A percentile compares a stretch with the other conserved stretches of the same genome.
Evolutionary conservation across 2,329 filamentous ascomycete genomes (phyloP).

Genomic region (Blumeriella jaapii): DNA sequence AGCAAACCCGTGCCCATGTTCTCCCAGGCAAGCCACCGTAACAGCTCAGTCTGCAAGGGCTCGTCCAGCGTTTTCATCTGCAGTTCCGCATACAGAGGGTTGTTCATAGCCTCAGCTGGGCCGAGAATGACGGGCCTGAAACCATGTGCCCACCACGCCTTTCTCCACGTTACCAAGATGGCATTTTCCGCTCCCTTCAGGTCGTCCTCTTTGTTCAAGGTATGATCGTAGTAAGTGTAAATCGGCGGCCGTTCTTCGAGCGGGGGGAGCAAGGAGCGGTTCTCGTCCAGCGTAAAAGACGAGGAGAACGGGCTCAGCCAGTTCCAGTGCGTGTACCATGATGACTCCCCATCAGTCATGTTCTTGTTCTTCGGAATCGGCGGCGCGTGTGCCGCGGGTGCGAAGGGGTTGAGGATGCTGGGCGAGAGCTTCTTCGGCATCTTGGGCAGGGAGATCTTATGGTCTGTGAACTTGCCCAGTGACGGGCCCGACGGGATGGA

Average conservation of each 20-base stretch:
- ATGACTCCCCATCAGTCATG: slow-evolving; percentile 65
- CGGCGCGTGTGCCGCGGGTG: slow-evolving; percentile 57
- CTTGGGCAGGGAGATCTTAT: slow-evolving; percentile 38
- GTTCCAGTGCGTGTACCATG: slow-evolving; percentile 82
- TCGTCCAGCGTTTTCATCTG: slow-evolving; percentile 50
- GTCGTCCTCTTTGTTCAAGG: slow-evolving; percentile 47
- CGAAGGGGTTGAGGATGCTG: slow-evolving; percentile 53
- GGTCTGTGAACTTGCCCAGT: slow-evolving; percentile 38
- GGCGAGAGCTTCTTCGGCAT: slow-evolving; percentile 30
- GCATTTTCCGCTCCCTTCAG: slow-evolving; percentile 63
- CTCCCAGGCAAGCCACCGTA: slow-evolving; percentile 87
- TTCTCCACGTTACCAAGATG: slow-evolving; percentile 75
- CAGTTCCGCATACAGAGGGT: slow-evolving; percentile 64
- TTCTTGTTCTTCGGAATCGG: slow-evolving; percentile 70
- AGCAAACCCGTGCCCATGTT: slow-evolving; percentile 79
- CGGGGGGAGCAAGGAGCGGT: slow-evolving; percentile 71
- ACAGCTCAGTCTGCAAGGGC: slow-evolving; percentile 55
- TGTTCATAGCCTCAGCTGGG: slow-evolving; percentile 68
- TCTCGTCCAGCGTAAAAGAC: slow-evolving; percentile 67
- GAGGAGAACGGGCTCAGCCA: slow-evolving; percentile 89
- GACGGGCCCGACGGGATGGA: slow-evolving; percentile 37
- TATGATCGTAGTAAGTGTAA: slow-evolving; percentile 83
- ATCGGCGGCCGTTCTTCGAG: slow-evolving; percentile 58
- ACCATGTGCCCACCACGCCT: slow-evolving; percentile 91
- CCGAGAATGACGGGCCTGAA: slow-evolving; percentile 78